Conservation (phyloP, 306 rosid species). For the Pterocarpus santalinus region DNA sequence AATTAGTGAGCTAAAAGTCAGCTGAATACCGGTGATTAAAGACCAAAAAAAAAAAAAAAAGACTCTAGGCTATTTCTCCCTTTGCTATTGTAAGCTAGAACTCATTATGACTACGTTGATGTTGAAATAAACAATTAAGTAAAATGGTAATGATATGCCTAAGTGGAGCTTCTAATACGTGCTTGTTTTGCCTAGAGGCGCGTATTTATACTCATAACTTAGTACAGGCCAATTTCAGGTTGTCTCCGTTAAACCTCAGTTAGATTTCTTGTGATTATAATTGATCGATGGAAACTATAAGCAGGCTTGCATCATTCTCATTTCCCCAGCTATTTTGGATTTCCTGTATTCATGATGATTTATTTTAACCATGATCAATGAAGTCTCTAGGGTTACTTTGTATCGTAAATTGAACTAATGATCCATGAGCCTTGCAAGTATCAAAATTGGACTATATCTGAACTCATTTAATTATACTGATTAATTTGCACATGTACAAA, state of each 20-base stretch:
- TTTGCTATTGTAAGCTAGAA: too few relatives aligned
- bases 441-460: too few relatives aligned
- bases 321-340: constrained; percentile 17
- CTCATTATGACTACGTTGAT: neutral
- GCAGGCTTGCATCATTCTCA: neutral
- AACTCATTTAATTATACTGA: neutral
- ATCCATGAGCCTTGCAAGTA: neutral
- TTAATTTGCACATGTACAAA: neutral
- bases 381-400: neutral
- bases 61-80: too few relatives aligned
- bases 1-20: too few relatives aligned
- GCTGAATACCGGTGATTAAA: too few relatives aligned
- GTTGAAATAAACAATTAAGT: constrained; percentile 27
- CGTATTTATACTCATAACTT: constrained; percentile 34
- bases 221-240: constrained; percentile 5
- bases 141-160: constrained; percentile 38
- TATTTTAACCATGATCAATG: constrained; percentile 7
- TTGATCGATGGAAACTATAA: constrained; percentile 2
- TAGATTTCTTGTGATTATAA: constrained; percentile 23
- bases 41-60: too few relatives aligned
- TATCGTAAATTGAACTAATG: neutral
- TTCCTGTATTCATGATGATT: constrained; percentile 2
- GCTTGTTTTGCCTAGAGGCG: constrained; percentile 37
- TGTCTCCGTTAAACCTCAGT: constrained; percentile 15
- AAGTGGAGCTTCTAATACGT: constrained; percentile 41